Evolutionary conservation across 164 flowering plant genomes (phyloP), one percentile per base, ranked within the genome.

Genomic region (Aristolochia californica): DNA sequence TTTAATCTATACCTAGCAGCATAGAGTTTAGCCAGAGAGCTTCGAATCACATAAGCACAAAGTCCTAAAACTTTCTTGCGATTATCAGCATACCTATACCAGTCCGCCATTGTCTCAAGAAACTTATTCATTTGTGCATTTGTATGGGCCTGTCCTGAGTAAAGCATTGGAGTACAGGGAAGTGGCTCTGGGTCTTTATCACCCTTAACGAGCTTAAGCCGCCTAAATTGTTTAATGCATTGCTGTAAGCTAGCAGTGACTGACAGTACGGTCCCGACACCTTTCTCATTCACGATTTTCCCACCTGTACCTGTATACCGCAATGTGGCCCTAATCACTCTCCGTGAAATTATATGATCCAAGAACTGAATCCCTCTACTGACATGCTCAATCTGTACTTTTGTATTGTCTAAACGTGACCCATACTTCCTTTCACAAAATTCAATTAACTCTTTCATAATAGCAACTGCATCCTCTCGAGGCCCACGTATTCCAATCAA

Each of bases 61-160:
- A 93, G 89, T 0, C 95, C 97, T n/a, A 89, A 90, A 50, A 87
- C 74, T 70, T 93, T 93, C 73, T 87, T 93, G 44, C 99, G 78
- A 61, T 93, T 93, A 65, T 93, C 99, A 26, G 99, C 99, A 68
- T 84, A 89, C 62, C 75, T 77, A 47, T 82, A 93, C 99, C 99
- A 93, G 61, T 93, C 99, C 5, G 97, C 99, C 84, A 93, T 81
- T 49, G 96, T 89, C 63, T 93, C 99, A 34, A 93, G 90, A 40
- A 93, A 82, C 77, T 89, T 89, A 65, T 93, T 93, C 99, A 93
- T 93, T 68, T 93, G 99, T 7, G 96, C 66, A 70, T 89, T 93
- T 14, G 91, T 83, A 68, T 93, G 99, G 27, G 97, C 87, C 73
- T 93, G 99, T 54, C 96, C 72, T 1, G 96, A 78, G 72, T 93